Percentiles rank a stretch among this genome's conserved stretches.
Conservation (phyloP, 139 green algal genomes). For the Chlorella ohadii region DNA sequence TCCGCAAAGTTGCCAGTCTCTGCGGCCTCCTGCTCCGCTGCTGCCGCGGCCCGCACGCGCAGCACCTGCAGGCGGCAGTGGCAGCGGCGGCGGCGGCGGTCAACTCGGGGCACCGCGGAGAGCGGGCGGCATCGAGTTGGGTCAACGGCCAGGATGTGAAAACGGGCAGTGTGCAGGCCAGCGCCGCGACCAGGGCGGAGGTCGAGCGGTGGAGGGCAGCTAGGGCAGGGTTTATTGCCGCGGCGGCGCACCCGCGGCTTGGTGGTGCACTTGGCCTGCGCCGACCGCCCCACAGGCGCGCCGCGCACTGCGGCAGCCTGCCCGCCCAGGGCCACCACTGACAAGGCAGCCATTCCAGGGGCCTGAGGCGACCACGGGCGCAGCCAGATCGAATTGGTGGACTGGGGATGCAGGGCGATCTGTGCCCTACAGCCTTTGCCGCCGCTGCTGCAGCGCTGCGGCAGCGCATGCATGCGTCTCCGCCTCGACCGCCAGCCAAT, state of each 20-base stretch:
- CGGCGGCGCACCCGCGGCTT: background rate
- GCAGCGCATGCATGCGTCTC: no score
- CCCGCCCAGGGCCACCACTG: background rate
- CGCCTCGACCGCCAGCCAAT: no score
- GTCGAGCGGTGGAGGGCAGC: no score
- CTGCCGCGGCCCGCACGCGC: background rate
- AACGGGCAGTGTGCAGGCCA: no score
- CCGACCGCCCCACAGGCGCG: background rate
- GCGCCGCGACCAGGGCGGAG: no score
- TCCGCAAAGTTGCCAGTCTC: constrained; percentile 1
- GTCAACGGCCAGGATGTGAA: no score
- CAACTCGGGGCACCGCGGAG: no score
- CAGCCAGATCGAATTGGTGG: no score
- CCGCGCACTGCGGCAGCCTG: background rate
- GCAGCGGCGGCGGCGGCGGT: background rate
- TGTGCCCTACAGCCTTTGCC: no score
- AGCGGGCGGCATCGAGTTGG: no score
- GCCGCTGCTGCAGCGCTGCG: no score
- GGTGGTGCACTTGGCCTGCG: background rate
- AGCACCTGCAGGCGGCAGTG: background rate
- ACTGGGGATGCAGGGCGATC: no score
- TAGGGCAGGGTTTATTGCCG: background rate
- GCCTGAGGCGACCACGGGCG: background rate
- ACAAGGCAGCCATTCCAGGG: background rate
- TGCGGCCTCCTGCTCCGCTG: background rate